phyloP scores from a whole-genome alignment of 257 asterid species.

The Solanum tarapatanum region DNA sequence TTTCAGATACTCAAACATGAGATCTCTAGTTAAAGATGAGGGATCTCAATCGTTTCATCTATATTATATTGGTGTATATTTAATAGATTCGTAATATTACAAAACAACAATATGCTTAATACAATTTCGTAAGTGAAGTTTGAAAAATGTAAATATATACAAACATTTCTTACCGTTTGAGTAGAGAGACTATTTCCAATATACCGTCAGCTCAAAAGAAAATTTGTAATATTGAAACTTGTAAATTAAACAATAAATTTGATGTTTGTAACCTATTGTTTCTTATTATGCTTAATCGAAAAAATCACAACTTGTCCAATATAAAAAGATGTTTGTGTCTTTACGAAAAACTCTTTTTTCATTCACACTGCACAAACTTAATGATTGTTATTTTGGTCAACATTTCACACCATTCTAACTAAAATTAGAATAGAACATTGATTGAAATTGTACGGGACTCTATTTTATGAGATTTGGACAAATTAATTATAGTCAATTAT shows the following conservation, averaged over 20 bases:
- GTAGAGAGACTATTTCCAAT: background rate
- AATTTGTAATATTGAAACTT: background rate
- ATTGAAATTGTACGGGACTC: background rate
- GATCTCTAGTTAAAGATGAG: too few relatives aligned
- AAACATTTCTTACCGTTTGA: rapidly evolving
- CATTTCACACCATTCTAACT: background rate
- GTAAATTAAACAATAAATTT: too few relatives aligned
- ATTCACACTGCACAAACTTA: background rate
- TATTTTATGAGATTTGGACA: background rate
- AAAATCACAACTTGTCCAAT: background rate
- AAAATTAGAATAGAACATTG: background rate
- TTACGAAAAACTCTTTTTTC: background rate
- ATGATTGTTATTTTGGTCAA: background rate
- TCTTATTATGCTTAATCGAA: too few relatives aligned
- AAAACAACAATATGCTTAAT: background rate
- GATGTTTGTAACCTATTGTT: background rate
- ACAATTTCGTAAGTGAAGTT: too few relatives aligned
- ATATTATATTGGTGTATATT: too few relatives aligned
- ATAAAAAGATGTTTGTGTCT: too few relatives aligned
- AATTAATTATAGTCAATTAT: background rate
- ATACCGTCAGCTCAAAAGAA: background rate
- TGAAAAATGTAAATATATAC: too few relatives aligned
- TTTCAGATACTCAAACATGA: too few relatives aligned
- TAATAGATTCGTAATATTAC: background rate
- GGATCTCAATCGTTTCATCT: background rate